A percentile compares a stretch with the other conserved stretches of the same genome.
phyloP scores from a whole-genome alignment of 768 basidiomycete species.

The Lentinula aciculospora region DNA sequence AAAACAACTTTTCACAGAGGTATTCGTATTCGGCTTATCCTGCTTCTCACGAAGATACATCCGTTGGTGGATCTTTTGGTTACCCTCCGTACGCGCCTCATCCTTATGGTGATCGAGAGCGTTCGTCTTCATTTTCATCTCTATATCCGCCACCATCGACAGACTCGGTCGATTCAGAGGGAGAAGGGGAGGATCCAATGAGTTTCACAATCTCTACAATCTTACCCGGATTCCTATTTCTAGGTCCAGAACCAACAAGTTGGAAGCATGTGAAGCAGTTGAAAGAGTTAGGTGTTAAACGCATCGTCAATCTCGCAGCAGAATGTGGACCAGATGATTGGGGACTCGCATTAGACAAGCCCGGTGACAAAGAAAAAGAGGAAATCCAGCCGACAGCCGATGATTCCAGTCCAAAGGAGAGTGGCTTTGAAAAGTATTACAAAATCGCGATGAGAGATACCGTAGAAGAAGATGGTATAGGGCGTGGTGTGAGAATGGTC shows the following conservation, averaged over 20 bases:
- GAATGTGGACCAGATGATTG: slow-evolving; percentile 78
- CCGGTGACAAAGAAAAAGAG: not conserved
- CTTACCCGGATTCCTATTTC: slow-evolving; percentile 83
- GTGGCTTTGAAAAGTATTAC: slow-evolving; percentile 77
- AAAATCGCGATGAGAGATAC: slow-evolving; percentile 93
- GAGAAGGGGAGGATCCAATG: slow-evolving; percentile 47
- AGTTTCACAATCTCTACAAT: slow-evolving; percentile 86
- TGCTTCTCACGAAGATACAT: not conserved
- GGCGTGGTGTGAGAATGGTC: slow-evolving; percentile 73
- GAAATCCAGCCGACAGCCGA: not conserved
- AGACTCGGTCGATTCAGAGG: slow-evolving; percentile 12
- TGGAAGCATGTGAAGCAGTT: slow-evolving; percentile 74
- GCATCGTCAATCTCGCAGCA: slow-evolving; percentile 87
- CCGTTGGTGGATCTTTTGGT: slow-evolving; percentile 8
- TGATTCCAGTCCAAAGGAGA: slow-evolving; percentile 30
- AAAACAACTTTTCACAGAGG: not conserved
- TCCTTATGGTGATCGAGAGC: slow-evolving; percentile 23
- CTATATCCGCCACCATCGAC: slow-evolving; percentile 41
- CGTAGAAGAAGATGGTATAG: slow-evolving; percentile 90
- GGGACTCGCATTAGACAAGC: slow-evolving; percentile 1
- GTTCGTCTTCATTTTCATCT: slow-evolving; percentile 1
- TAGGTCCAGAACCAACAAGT: slow-evolving; percentile 81
- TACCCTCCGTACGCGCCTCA: not conserved
- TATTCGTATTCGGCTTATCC: slow-evolving; percentile 1
- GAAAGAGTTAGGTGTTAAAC: slow-evolving; percentile 68